Evolutionary conservation across 1,139 yeast species (phyloP), one percentile per base, ranked within the genome.

Genomic region (Debaryomyces coudertii): DNA sequence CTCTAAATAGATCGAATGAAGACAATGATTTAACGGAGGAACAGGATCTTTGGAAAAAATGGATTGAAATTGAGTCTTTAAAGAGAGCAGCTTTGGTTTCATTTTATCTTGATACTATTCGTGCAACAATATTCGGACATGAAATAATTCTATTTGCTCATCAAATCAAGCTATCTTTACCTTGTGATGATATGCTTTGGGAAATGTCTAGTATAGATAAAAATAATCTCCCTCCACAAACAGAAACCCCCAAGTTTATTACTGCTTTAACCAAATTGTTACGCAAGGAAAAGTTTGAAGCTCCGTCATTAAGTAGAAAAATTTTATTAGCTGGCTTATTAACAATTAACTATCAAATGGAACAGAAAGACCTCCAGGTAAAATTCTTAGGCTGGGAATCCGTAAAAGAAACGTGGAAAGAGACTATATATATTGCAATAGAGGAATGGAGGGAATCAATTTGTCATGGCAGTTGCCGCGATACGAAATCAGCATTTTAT

Each of bases 321-420:
- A 77, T 83, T 2, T 59, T 85, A 37, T 61, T 85, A 18, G 81
- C 86, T 7, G 92, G 90, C 0, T 62, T 85, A 44, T 63, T 82
- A 43, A 79, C 88, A 1, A 73, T 85, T 9, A 73, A 83, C 71
- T 76, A 76, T 50, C 88, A 83, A 60, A 78, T 85, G 74, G 87
- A 83, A 55, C 88, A 84, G 57, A 68, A 80, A 24, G 88, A 81
- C 57, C 60, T 76, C 37, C 86, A 78, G 57, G 15, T 39, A 9
- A 12, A 25, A 16, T 29, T 42, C n/a, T 28, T 40, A 18, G 47
- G 46, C 5, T 38, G 46, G 42, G 35, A 44, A 15, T 42, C 42
- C 8, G 41, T 41, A 36, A 46, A 47, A 27, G 38, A 40, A 16
- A 35, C 44, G 11, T 48, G 48, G 47, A 73, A 82, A 53, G 84